Base-by-base conservation (phyloP, 805 yeast genomes). In the Saccharomycopsis sp. region DNA sequence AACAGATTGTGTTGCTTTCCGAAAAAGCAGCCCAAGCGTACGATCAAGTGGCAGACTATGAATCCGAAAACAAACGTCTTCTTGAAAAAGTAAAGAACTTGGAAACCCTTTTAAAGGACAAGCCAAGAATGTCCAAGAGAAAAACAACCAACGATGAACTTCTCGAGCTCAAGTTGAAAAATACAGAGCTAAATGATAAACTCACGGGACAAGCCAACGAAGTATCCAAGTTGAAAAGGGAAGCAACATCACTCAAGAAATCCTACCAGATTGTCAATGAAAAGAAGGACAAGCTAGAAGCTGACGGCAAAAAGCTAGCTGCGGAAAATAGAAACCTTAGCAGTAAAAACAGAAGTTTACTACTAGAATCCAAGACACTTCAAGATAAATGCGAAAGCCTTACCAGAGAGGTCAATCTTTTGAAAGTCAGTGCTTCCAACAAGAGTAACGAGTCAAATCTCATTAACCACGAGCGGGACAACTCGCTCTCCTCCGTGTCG, bases 21-120 rank as follows among this genome's bases (percentile, higher is more conserved):
- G 46, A 44, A 22, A 47, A 36, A 34, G 46, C 50, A 2, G 48
- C 50, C 12, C 42, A 38, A 15, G 50, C 50, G 5, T 47, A 38
- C 20, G 50, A 45, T 32, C 40, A 47, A 34, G 42, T 47, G 5
- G 50, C 41, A 10, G 48, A 47, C 17, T 18, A 20, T 5, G 42
- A 47, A 30, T 20, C 35, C 12, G 45, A 44, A 18, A 47, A 47
- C 17, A 34, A 37, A 31, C 17, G 39, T 4, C 39, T 47, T 16
- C 17, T 25, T 13, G 48, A 47, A 18, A 44, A 47, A 26, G 39
- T 44, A 12, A 38, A 30, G 21, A 41, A 38, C 17, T 30, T 47
- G 8, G 49, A 46, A 27, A 27, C 30, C 13, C 25, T 38, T 4
- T 26, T 45, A 8, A 29, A 37, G 34, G 39, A 45, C n/a, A 45